These are phyloP conservation scores for Tricholomella constricta DNA, from an alignment of 768 basidiomycete species.

Conservation along the genomic window DNA sequence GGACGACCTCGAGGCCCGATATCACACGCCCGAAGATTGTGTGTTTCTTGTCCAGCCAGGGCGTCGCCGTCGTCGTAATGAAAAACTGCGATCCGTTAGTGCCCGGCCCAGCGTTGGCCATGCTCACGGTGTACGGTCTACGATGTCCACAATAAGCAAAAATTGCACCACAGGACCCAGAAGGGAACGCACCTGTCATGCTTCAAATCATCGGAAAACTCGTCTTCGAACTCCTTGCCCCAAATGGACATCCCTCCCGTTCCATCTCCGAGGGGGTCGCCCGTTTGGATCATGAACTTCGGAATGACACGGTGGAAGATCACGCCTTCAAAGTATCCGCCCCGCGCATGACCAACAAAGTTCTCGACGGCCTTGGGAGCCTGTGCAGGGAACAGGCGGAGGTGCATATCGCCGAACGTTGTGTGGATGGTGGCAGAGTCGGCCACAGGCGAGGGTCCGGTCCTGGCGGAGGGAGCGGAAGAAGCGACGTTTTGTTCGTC, in stretches of 20 bases:
- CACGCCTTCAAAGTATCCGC: conserved; percentile 88
- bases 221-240: conserved; percentile 90
- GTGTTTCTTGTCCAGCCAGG: conserved; percentile 91
- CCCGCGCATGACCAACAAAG: conserved; percentile 90
- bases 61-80: conserved; percentile 92
- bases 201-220: conserved; percentile 85
- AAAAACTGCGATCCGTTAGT: conserved; percentile 99
- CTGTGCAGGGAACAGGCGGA: conserved; percentile 86
- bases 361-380: conserved; percentile 97
- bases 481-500: conserved; percentile 91
- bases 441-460: conserved; percentile 71
- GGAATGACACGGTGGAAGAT: conserved; percentile 98
- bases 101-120: conserved; percentile 88
- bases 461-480: conserved; percentile 47
- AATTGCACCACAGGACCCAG: conserved; percentile 1
- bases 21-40: conserved; percentile 92
- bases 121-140: conserved; percentile 93
- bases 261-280: conserved; percentile 93
- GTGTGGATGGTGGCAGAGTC: conserved; percentile 91
- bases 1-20: conserved; percentile 87
- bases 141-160: neutral
- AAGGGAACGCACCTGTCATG: conserved; percentile 76
- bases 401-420: conserved; percentile 89
- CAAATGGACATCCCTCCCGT: conserved; percentile 92
- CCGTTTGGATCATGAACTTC: conserved; percentile 99